Conservation (phyloP, 176 grass and related monocot species). For the Rhynchospora breviuscula region DNA sequence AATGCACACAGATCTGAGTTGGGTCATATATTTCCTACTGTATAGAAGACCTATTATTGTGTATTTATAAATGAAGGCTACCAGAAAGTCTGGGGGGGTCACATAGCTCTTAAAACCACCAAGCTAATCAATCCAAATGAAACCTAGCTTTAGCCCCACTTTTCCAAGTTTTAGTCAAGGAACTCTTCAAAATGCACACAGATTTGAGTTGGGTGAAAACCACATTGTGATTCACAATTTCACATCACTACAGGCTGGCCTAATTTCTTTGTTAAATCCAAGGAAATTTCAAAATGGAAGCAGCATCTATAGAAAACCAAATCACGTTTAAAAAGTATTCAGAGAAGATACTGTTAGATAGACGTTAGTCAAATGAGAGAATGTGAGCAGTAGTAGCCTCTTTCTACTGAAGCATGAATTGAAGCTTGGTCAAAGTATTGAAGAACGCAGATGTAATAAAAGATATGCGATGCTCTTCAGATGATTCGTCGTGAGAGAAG, state of each 20-base stretch:
- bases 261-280: not conserved
- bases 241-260: not conserved
- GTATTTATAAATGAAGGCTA: too few species aligned
- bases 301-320: not conserved
- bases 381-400: not conserved
- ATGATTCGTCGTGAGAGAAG: not conserved
- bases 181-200: not conserved
- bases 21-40: too few species aligned
- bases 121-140: too few species aligned
- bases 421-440: not conserved
- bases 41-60: too few species aligned
- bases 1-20: not conserved
- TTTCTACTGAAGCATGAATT: not conserved
- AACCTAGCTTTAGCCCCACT: too few species aligned
- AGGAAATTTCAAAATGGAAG: not conserved
- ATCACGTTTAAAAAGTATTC: not conserved
- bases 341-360: not conserved
- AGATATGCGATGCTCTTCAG: not conserved
- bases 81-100: too few species aligned
- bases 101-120: too few species aligned
- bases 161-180: not conserved
- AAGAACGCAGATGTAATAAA: not conserved
- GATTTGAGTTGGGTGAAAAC: not conserved
- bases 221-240: not conserved
- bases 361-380: not conserved